Percentiles rank a stretch among this genome's conserved stretches.
Conservation (phyloP, 768 basidiomycete species). For the Lactarius deliciosus region DNA sequence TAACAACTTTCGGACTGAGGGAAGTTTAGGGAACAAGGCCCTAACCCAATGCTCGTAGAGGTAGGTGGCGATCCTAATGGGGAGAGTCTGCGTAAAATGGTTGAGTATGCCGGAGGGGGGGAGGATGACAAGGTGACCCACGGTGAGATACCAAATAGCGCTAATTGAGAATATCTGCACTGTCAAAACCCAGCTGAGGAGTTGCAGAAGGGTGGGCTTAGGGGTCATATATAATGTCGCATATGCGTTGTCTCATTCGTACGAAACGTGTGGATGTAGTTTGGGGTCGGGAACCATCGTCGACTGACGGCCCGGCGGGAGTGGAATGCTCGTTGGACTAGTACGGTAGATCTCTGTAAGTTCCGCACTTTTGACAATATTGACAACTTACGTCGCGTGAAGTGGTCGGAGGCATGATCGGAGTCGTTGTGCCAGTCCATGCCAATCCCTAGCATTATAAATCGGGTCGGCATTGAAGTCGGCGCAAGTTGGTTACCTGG, state of each 20-base stretch:
- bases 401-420: constrained; percentile 6
- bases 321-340: not conserved
- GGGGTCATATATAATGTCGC: not conserved
- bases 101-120: not conserved
- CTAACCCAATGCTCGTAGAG: constrained; percentile 19
- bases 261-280: not conserved
- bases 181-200: constrained; percentile 15
- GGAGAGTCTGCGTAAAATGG: constrained; percentile 5
- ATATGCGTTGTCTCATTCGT: not conserved
- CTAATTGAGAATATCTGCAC: not conserved
- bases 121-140: not conserved
- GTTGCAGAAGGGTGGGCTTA: constrained; percentile 6
- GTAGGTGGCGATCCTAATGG: constrained; percentile 1
- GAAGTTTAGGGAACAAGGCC: constrained; percentile 14
- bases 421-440: not conserved
- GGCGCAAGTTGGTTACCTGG: constrained; percentile 9
- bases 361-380: not conserved
- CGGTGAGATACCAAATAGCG: not conserved
- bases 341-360: not conserved
- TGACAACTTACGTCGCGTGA: constrained; percentile 6
- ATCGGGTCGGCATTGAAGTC: not conserved
- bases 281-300: not conserved
- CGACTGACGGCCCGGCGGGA: not conserved
- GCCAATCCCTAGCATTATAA: not conserved
- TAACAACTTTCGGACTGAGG: constrained; percentile 9